A percentile compares a stretch with the other conserved stretches of the same genome.
phyloP scores from a whole-genome alignment of 805 yeast genomes.

The Candida maesae region DNA sequence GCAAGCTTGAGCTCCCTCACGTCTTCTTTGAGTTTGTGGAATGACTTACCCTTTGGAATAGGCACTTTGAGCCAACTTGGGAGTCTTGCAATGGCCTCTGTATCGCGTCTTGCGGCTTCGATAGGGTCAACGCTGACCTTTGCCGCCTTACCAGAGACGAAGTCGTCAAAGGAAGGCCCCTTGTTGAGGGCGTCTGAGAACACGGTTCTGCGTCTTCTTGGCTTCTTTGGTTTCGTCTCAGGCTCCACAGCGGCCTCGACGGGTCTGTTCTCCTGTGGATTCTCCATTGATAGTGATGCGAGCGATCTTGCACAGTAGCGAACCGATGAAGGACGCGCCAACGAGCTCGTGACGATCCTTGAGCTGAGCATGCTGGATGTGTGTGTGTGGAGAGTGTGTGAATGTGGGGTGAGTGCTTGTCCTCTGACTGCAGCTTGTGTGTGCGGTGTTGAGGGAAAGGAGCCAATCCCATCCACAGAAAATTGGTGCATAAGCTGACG shows the following conservation, averaged over 20 bases:
- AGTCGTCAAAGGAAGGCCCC: constrained; percentile 95
- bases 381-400: background rate
- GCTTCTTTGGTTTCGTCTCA: constrained; percentile 23
- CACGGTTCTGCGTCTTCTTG: constrained; percentile 47
- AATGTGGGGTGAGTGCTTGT: background rate
- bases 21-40: constrained; percentile 76
- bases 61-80: constrained; percentile 96
- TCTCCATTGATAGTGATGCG: constrained; percentile 13
- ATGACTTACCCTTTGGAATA: constrained; percentile 92
- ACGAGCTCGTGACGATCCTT: constrained; percentile 5
- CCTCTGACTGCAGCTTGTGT: background rate
- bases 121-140: constrained; percentile 66
- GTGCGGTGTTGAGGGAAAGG: background rate
- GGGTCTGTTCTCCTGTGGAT: constrained; percentile 5
- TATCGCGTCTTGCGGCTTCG: constrained; percentile 64
- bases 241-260: background rate
- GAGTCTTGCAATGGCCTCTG: constrained; percentile 52
- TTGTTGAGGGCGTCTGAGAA: constrained; percentile 67
- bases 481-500: constrained; percentile 10
- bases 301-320: constrained; percentile 9
- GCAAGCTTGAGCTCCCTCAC: constrained; percentile 83
- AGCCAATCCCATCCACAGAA: constrained; percentile 7
- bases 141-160: constrained; percentile 76
- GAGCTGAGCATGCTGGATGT: constrained; percentile 2
- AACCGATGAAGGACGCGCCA: constrained; percentile 5